Evolutionary conservation across 805 yeast genomes (phyloP), one percentile per base, ranked within the genome.

Genomic region (Candida boleticola): DNA sequence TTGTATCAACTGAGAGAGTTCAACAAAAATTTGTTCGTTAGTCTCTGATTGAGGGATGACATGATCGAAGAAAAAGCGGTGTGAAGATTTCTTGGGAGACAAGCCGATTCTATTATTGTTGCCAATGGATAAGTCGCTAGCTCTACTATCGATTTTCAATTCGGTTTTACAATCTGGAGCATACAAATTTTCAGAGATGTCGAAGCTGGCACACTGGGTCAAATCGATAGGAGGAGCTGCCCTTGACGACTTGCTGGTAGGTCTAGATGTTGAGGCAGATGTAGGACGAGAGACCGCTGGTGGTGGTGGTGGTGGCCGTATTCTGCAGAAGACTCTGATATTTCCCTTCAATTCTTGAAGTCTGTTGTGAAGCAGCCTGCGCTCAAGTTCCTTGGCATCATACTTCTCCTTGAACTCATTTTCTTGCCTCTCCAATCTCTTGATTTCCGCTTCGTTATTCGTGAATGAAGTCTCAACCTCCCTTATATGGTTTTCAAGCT

Each of bases 281-380:
- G n/a, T n/a, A n/a, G n/a, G n/a, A n/a, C n/a, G n/a, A n/a, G n/a
- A n/a, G n/a, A n/a, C n/a, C n/a, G n/a, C n/a, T 23, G 11, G 11
- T 23, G 27, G 27, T 7, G 27, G 10, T 11, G 7, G 27, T 14
- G 47, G 31, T 0, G 97, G 97, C 41, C 95, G 73, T 4, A 92
- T 72, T 29, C 99, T 73, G 57, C 97, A 92, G 53, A 83, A 88
- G 0, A 92, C 97, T 36, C 98, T 66, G 26, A 93, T 89, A 53
- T 89, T 93, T 1, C 99, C 98, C 60, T 89, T 86, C 29, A 92
- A 60, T 45, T 88, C 96, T 60, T 89, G 97, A 4, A 92, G 66
- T 47, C 71, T 73, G 55, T 87, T 82, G 54, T 89, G 97, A 1
- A 86, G 58, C 11, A 63, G 54, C 7, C 96, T 67, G 46, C 97